Evolutionary conservation across 2,329 filamentous ascomycete species (phyloP).

Genomic region (Tolypocladium album): DNA sequence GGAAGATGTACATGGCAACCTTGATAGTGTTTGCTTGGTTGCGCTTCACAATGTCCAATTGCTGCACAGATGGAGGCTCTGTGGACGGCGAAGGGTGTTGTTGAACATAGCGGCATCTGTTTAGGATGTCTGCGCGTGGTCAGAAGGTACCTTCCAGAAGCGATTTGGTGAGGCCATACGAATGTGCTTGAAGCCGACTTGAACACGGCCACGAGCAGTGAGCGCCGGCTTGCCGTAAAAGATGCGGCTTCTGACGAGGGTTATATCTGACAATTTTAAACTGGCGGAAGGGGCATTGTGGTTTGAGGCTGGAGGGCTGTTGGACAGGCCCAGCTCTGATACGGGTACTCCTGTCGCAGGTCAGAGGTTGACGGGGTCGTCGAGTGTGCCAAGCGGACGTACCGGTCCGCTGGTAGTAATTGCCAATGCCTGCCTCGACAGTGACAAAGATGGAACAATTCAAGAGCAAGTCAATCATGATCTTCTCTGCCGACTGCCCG

Average conservation of each 20-base stretch:
- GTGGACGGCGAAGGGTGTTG: background rate
- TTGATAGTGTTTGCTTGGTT: constrained; percentile 46
- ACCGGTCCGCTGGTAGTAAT: constrained; percentile 75
- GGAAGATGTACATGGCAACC: constrained; percentile 88
- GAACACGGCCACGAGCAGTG: constrained; percentile 55
- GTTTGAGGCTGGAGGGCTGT: too few relatives aligned
- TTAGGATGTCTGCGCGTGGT: constrained; percentile 59
- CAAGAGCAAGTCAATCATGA: constrained; percentile 68
- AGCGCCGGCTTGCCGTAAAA: constrained; percentile 70
- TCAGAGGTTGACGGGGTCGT: constrained; percentile 2
- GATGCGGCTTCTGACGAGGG: constrained; percentile 73
- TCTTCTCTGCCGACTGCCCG: constrained; percentile 61
- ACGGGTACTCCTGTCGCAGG: constrained; percentile 34
- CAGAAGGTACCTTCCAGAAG: constrained; percentile 1
- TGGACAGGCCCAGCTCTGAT: constrained; percentile 27
- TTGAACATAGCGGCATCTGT: constrained; percentile 42
- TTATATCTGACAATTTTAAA: constrained; percentile 47
- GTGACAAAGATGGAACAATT: constrained; percentile 67
- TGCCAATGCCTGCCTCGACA: constrained; percentile 48
- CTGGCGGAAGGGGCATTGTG: background rate
- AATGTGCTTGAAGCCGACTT: constrained; percentile 68
- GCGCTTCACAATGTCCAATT: background rate
- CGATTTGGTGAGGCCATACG: constrained; percentile 43
- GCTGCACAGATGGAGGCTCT: background rate
- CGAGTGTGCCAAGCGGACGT: constrained; percentile 12